Conservation (phyloP, 2,329 filamentous ascomycete genomes). For the Penicillium sp. region DNA sequence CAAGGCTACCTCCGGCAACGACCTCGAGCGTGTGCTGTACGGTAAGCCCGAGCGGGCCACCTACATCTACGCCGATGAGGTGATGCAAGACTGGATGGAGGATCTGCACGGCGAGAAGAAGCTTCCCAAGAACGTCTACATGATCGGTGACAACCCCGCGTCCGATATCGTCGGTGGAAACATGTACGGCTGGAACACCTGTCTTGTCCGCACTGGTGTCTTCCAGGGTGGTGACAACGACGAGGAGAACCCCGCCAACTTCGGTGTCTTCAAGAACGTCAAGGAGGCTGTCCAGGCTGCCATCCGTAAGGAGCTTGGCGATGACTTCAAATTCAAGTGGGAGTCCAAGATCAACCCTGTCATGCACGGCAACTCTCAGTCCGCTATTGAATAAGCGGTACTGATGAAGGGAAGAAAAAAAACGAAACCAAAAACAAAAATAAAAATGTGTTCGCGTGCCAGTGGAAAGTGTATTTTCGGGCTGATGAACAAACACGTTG, state of each 20-base stretch:
- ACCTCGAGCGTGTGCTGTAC: slow-evolving; percentile 74
- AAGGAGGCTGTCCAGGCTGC: slow-evolving; percentile 69
- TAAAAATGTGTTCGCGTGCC: background rate
- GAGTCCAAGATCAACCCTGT: slow-evolving; percentile 71
- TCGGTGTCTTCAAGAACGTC: slow-evolving; percentile 74
- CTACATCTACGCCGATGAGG: slow-evolving; percentile 75
- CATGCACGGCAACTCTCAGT: slow-evolving; percentile 53
- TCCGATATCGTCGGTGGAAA: slow-evolving; percentile 76
- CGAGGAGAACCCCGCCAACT: slow-evolving; percentile 73
- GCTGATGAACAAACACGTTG: slow-evolving; percentile 1
- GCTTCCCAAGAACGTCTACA: slow-evolving; percentile 71
- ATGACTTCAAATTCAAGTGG: slow-evolving; percentile 73
- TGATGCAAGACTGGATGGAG: slow-evolving; percentile 73
- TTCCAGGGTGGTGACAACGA: slow-evolving; percentile 77
- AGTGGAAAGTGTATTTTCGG: background rate
- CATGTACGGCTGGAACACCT: slow-evolving; percentile 81
- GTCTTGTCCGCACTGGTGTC: slow-evolving; percentile 73
- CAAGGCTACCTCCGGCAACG: slow-evolving; percentile 65
- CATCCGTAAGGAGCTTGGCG: slow-evolving; percentile 67
- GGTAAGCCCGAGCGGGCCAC: slow-evolving; percentile 73
- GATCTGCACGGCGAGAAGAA: slow-evolving; percentile 71
- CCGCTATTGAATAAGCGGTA: slow-evolving; percentile 55
- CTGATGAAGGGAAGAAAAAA: background rate
- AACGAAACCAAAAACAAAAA: background rate
- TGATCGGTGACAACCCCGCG: slow-evolving; percentile 74